Base-by-base conservation (phyloP, 2,329 filamentous ascomycete genomes). In the Ophiostoma ips region DNA sequence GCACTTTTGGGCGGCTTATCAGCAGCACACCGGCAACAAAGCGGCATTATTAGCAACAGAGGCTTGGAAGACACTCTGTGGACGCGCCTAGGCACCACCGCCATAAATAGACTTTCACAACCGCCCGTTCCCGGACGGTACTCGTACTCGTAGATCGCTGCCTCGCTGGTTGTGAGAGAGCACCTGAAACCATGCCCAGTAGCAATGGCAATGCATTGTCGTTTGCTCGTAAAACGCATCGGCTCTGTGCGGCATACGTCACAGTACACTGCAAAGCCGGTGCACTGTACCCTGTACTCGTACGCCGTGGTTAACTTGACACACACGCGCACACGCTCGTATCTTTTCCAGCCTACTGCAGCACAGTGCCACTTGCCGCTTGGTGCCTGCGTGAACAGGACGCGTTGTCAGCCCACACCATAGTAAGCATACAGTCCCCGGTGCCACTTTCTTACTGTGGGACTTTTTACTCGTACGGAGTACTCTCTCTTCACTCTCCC, bases 391-490 rank as follows among this genome's bases (percentile, higher is more conserved):
- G 33, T 45, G 38, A 16, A 31, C 33, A 48, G 8, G 33, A 45
- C 46, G 40, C 38, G 33, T 28, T 45, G 38, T 51, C 38, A 51
- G 50, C 33, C 50, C 50, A 48, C 38, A 24, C n/a, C n/a, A n/a
- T n/a, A n/a, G n/a, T n/a, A 11, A 12, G 31, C 33, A 37, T 44
- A 52, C 51, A 52, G 51, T 52, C 34, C 34, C 16, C n/a, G 46
- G 24, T 37, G 47, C 43, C 47, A 47, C 41, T 47, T 21, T 46
- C 47, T 24, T 45, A 52, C 51, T 50, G 48, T 52, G 44, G 43
- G 43, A 52, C 48, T 47, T 52, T 46, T 49, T 47, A 30, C 36
- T 28, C 34, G 34, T 38, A 38, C 34, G 37, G 28, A 33, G 21
- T 47, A 36, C n/a, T 33, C 16, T 19, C 18, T 33, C 16, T 40